Base-by-base conservation (phyloP, 768 basidiomycete genomes). In the Boletus bicolor region DNA sequence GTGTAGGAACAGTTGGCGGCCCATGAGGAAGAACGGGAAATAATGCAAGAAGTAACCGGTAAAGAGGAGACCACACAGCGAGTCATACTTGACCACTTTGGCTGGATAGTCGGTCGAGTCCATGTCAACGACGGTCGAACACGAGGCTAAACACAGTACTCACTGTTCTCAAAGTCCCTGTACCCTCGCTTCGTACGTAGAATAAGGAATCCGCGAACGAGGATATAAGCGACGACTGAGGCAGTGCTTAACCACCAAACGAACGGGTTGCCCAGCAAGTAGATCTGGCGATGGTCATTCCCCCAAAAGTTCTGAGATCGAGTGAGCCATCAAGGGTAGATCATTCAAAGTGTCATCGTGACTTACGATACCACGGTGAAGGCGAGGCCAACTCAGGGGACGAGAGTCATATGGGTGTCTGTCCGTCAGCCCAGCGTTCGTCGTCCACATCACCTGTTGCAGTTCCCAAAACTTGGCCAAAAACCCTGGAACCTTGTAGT, bases 11-110 rank as follows among this genome's bases (percentile, higher is more conserved):
- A 98, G 86, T 67, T 99, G 97, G 21, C 97, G 93, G 42, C 82
- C 76, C 96, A 98, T 98, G 61, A 98, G 77, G 83, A 86, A 98
- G 83, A 99, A 99, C 14, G 97, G 97, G 68, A 91, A 79, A 74
- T 97, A 98, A 75, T 98, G 97, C 35, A 99, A 68, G 26, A 77
- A 76, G 93, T 96, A 99, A 45, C 93, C 94, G 34, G 92, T 71
- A 76, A 93, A 88, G 54, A 98, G 82, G 83, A 98, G 97, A 0
- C 88, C 89, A 58, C 93, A 93, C 1, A 96, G 76, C 26, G 84
- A 73, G 71, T 98, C 94, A 72, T 98, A 98, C 73, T 95, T 95
- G 43, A 89, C 85, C 43, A 96, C 85, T 69, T 86, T 89, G 57
- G 89, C 94, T 97, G 64, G 36, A 55, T 32, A 26, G 34, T 38